Percentiles rank a stretch among this genome's conserved stretches.
Evolutionary conservation across 2,329 filamentous ascomycete species (phyloP).

Genomic region (Ceratocystis eucalypticola): DNA sequence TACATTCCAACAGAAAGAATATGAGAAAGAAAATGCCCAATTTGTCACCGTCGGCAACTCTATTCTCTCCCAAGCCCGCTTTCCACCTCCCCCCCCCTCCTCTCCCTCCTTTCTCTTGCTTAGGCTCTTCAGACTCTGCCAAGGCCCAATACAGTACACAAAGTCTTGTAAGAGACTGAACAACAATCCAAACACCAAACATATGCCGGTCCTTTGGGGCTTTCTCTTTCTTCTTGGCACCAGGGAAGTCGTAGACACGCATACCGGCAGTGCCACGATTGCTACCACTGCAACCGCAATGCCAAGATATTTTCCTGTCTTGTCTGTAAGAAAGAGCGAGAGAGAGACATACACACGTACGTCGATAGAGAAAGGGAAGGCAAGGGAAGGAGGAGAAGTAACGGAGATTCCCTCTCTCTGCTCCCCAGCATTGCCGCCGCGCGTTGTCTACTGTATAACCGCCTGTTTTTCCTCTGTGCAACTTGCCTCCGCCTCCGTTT

Average conservation of each 20-base stretch:
- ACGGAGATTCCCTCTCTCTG: neutral
- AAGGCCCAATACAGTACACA: neutral
- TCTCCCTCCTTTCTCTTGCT: neutral
- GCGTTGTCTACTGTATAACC: neutral
- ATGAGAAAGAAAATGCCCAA: neutral
- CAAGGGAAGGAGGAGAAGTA: neutral
- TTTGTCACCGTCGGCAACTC: too few relatives aligned
- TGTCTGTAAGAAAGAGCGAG: neutral
- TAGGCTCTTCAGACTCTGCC: slow-evolving; percentile 2
- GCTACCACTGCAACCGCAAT: neutral
- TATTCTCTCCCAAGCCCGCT: too few relatives aligned
- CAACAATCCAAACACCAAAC: slow-evolving; percentile 7
- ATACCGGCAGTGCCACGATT: slow-evolving; percentile 3
- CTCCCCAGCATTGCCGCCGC: neutral
- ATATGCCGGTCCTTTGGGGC: slow-evolving; percentile 3
- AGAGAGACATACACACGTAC: too few relatives aligned
- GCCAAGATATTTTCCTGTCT: neutral
- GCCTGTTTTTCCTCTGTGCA: slow-evolving; percentile 1
- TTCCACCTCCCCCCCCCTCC: neutral
- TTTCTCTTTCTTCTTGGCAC: slow-evolving; percentile 1
- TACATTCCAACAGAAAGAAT: neutral
- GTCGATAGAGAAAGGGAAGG: neutral
- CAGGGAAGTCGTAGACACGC: slow-evolving; percentile 4
- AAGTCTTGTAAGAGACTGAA: neutral
- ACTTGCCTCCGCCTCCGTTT: neutral